Base-by-base conservation (phyloP, 2,329 filamentous ascomycete species). In the Leptographium galeiforme region DNA sequence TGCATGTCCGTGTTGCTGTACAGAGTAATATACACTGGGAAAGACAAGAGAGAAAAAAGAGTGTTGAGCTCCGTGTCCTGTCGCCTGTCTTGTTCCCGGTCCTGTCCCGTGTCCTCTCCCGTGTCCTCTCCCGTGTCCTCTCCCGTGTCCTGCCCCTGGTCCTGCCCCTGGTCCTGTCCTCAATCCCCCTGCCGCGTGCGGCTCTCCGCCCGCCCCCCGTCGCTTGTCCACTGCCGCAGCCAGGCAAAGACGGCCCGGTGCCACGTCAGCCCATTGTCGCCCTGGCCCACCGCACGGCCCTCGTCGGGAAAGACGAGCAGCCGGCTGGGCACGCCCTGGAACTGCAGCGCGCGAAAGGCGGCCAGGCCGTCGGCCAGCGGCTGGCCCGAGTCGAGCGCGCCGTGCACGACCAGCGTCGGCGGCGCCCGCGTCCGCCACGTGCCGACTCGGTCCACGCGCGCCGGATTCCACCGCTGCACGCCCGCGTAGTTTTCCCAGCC, bases 231-330 rank as follows among this genome's bases (percentile, higher is more conserved):
- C 57, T 72, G 72, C 63, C 82, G 82, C 59, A 85, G 80, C 76
- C 79, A 88, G 57, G 81, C 79, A 53, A 87, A 66, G 11, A 87
- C 82, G 2, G 77, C 77, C 51, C 73, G 72, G 62, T 88, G 79
- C 85, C 85, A 89, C 46, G 84, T 67, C 48, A 86, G 67, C 19
- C 74, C 73, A 62, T 88, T 88, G 66, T 87, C 84, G 1, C 77
- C 77, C 57, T 84, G 82, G 48, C 83, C 62, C 5, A 87, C 82
- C 76, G 77, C 85, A 61, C 87, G 83, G 50, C 82, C 81, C 67
- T 89, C 85, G 63, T 87, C 85, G 0, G 84, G 78, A 61, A 89
- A 90, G 0, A 77, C 82, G 63, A 90, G 61, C 56, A 89, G 81
- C 56, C 81, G 77, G 57, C 82, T 86, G 39, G 83, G 78, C 3